phyloP scores from a whole-genome alignment of 2,329 filamentous ascomycete species.

The Elsinoe arachidis region DNA sequence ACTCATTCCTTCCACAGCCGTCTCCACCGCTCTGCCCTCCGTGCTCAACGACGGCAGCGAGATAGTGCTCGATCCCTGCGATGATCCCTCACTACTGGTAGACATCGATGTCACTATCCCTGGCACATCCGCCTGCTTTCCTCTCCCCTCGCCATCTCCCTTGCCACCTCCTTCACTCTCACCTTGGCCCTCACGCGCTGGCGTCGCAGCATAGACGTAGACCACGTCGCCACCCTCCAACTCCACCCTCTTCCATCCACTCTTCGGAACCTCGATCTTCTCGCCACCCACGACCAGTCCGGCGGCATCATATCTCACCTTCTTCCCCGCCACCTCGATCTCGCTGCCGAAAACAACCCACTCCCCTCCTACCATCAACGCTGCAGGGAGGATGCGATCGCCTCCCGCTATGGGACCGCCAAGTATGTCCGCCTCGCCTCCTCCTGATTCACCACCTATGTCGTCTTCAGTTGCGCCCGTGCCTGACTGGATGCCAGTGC shows the following conservation, averaged over 20 bases:
- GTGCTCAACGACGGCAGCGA: not conserved
- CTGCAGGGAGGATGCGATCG: not conserved
- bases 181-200: too few relatives aligned
- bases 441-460: not conserved
- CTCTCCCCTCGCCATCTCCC: too few relatives aligned
- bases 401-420: too few relatives aligned
- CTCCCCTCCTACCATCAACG: not conserved
- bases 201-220: too few relatives aligned
- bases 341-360: not conserved
- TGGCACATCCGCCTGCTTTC: too few relatives aligned
- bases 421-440: too few relatives aligned
- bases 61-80: too few relatives aligned
- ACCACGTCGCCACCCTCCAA: not conserved
- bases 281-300: not conserved
- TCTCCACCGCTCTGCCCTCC: not conserved
- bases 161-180: not conserved
- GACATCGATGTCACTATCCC: too few relatives aligned
- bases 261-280: not conserved
- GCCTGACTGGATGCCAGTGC: too few relatives aligned
- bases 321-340: not conserved
- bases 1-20: not conserved
- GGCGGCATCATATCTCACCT: not conserved
- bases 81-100: too few relatives aligned
- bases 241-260: not conserved
- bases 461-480: too few relatives aligned